These are phyloP conservation scores for Phellinidium pouzarii DNA, from an alignment of 1,284 basidiomycete genomes.

Conservation along the genomic window DNA sequence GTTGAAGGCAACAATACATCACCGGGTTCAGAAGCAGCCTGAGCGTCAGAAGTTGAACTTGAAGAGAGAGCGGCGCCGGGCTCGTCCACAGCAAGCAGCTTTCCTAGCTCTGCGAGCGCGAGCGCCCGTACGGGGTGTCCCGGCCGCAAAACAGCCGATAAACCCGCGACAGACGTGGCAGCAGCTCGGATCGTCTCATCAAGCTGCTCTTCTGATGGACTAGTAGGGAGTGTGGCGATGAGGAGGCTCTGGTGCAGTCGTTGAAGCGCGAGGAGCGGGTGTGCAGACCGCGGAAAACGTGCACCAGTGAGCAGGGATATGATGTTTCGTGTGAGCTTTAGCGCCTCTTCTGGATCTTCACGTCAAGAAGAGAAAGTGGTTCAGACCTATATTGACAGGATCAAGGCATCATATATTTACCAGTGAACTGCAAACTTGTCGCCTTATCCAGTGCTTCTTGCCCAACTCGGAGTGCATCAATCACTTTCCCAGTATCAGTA, in stretches of 20 bases:
- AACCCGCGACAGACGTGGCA: constrained; percentile 49
- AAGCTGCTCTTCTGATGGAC: constrained; percentile 41
- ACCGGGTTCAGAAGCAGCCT: constrained; percentile 6
- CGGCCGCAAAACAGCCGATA: constrained; percentile 44
- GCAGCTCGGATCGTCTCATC: constrained; percentile 60
- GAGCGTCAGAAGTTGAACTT: not conserved
- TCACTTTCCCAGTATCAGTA: constrained; percentile 43
- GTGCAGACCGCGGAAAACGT: constrained; percentile 51
- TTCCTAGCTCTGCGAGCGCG: constrained; percentile 74
- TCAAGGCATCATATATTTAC: constrained; percentile 30
- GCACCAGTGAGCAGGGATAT: constrained; percentile 53
- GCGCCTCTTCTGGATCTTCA: constrained; percentile 49
- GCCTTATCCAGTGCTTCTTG: constrained; percentile 69
- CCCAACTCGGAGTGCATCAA: constrained; percentile 57
- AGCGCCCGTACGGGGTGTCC: constrained; percentile 80
- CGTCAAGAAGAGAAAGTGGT: not conserved
- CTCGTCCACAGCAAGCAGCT: constrained; percentile 73
- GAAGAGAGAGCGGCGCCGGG: constrained; percentile 32
- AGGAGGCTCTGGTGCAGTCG: constrained; percentile 64
- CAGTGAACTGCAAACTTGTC: constrained; percentile 46
- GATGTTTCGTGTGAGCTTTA: constrained; percentile 57
- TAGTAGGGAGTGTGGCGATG: constrained; percentile 40
- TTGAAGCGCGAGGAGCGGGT: constrained; percentile 72
- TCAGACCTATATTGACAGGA: not conserved
- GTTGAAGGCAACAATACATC: not conserved